Base-by-base conservation (phyloP, 192 early-diverging fungal species). In the Coemansia asiatica region DNA sequence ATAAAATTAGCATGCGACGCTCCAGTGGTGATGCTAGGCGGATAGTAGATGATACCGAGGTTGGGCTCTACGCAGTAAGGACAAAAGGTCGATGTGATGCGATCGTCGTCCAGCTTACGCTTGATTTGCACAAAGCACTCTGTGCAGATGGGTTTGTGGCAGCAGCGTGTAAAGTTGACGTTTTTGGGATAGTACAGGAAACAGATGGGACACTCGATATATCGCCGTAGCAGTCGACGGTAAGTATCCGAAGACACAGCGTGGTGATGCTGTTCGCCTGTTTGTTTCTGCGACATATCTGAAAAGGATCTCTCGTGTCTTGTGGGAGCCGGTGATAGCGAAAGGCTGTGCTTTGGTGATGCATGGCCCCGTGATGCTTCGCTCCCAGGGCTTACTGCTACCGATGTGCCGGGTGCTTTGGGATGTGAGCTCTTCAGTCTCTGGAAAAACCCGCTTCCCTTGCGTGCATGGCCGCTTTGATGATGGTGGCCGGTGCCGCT, bases 101-200 rank as follows among this genome's bases (percentile, higher is more conserved):
- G 81, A 18, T 84, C 84, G 58, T 92, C 93, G 23, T 74, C 68
- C 47, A 87, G 64, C 48, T 91, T 87, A 29, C 95, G 89, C 70
- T 94, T 91, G 58, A 97, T 93, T 84, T 97, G 94, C 47, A 96
- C 90, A 85, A 97, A 97, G 71, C 95, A 97, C 66, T 97, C 95
- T 12, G 94, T 95, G 83, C 95, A 97, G 61, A 97, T 92, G 8
- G 95, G 94, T 68, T 96, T 90, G 71, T 92, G 91, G 82, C 95
- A 97, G 79, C 95, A 97, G 28, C 91, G 79, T 18, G 94, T 91
- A 71, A 91, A 88, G 81, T 97, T 97, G 79, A 93, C 93, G 79
- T 95, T 94, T 61, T 85, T 72, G 18, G 94, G 94, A 68, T 97
- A 97, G 75, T 91, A 95, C 77, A 97, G 78, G 65, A 96, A 97